phyloP scores from a whole-genome alignment of 75 land plant genomes.

The Picea glauca region DNA sequence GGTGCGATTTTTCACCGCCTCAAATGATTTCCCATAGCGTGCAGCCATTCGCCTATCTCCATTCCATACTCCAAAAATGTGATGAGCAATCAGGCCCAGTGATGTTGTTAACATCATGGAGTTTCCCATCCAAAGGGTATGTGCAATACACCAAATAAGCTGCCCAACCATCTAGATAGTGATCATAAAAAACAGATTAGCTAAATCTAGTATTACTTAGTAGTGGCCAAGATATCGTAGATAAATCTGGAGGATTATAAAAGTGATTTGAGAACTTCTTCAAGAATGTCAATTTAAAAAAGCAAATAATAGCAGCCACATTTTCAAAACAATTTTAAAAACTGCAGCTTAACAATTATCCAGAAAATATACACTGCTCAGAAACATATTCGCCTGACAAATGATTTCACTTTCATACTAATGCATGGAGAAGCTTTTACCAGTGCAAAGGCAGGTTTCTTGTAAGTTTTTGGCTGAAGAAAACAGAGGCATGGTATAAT shows the following conservation, averaged over 20 bases:
- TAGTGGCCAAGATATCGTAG: background rate
- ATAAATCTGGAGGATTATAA: background rate
- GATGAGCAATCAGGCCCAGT: constrained; percentile 85
- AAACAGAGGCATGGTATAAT: background rate
- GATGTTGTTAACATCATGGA: constrained; percentile 86
- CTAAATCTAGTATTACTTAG: background rate
- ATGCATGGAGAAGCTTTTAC: background rate
- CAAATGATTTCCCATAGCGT: constrained; percentile 84
- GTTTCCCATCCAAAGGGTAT: constrained; percentile 93
- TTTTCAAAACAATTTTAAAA: background rate
- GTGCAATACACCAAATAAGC: constrained; percentile 94
- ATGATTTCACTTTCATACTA: background rate
- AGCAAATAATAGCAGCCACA: background rate
- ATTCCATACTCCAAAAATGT: constrained; percentile 97
- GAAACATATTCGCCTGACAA: background rate
- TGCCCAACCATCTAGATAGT: constrained; percentile 93
- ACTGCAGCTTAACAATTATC: background rate
- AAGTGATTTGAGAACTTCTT: background rate
- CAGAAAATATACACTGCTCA: background rate
- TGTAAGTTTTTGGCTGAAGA: background rate
- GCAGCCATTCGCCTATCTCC: constrained; percentile 75
- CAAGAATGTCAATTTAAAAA: background rate
- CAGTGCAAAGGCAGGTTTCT: background rate
- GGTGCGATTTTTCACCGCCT: constrained; percentile 67
- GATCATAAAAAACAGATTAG: background rate